A percentile compares a stretch with the other conserved stretches of the same genome.
These are phyloP conservation scores for Cystofilobasidium bisporidii DNA, from an alignment of 768 basidiomycete genomes.

Conservation along the genomic window DNA sequence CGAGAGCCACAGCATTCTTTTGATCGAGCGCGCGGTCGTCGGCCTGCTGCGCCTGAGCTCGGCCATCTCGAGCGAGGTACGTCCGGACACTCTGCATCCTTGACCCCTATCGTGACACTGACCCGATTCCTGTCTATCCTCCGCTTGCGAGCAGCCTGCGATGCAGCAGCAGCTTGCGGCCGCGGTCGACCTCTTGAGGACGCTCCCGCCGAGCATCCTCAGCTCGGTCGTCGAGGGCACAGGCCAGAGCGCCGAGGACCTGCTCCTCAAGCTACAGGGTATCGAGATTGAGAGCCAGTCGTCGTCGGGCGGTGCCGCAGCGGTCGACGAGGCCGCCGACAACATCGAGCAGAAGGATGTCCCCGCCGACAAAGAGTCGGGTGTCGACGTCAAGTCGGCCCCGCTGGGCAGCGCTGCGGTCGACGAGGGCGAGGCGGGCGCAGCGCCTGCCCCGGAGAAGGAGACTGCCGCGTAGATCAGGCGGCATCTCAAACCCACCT, in stretches of 20 bases:
- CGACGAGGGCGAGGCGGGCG: no score
- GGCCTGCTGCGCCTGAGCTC: slow-evolving; percentile 74
- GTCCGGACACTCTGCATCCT: slow-evolving; percentile 34
- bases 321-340: no score
- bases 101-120: not conserved
- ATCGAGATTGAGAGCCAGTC: not conserved
- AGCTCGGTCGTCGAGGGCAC: slow-evolving; percentile 64
- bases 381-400: no score
- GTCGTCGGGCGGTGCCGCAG: no score
- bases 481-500: no score
- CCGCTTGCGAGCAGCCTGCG: slow-evolving; percentile 53
- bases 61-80: slow-evolving; percentile 68
- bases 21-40: slow-evolving; percentile 89
- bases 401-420: no score
- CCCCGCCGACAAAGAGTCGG: no score
- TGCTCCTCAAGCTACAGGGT: not conserved
- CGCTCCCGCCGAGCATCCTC: slow-evolving; percentile 64
- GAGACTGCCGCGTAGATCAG: no score
- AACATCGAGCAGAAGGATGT: no score
- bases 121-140: not conserved
- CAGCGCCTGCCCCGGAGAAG: no score
- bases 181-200: slow-evolving; percentile 79
- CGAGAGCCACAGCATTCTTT: slow-evolving; percentile 71
- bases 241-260: not conserved
- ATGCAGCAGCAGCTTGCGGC: slow-evolving; percentile 90